Percentiles rank a stretch among this genome's conserved stretches.
Conservation (phyloP, 129 eudicot genomes). For the Chrysanthemum seticuspe region DNA sequence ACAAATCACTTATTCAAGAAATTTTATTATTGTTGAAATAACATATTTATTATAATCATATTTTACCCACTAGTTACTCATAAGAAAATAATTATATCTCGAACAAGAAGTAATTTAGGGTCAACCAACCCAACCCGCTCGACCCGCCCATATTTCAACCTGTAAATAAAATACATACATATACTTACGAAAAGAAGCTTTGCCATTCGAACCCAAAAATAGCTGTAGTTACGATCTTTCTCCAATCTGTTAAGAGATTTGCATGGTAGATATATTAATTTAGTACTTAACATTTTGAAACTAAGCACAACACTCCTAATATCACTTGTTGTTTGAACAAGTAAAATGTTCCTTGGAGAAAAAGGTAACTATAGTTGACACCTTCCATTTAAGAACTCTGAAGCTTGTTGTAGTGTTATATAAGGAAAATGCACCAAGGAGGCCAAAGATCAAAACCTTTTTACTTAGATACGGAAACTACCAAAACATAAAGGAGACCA, state of each 20-base stretch:
- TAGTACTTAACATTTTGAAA: not conserved
- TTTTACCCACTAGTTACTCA: not conserved
- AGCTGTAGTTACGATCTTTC: slow-evolving; percentile 60
- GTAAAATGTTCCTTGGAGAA: no score
- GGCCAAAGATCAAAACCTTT: no score
- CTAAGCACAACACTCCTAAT: not conserved
- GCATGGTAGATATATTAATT: not conserved
- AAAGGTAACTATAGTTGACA: no score
- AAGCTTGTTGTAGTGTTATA: no score
- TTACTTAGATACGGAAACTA: no score
- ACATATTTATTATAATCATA: not conserved
- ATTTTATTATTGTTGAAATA: not conserved
- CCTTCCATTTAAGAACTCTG: no score
- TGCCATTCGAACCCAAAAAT: slow-evolving; percentile 52
- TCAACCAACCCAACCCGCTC: not conserved
- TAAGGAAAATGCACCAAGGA: no score
- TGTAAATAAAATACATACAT: slow-evolving; percentile 6
- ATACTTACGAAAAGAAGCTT: slow-evolving; percentile 66
- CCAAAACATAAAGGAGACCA: no score
- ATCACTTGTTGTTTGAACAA: no score
- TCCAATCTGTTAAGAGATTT: slow-evolving; percentile 48
- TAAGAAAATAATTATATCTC: not conserved
- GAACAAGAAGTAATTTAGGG: not conserved
- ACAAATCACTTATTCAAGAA: not conserved
- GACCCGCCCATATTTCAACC: not conserved